A percentile compares a stretch with the other conserved stretches of the same genome.
phyloP scores from a whole-genome alignment of 1,284 basidiomycete genomes.

The Hypsizygus ulmarius region DNA sequence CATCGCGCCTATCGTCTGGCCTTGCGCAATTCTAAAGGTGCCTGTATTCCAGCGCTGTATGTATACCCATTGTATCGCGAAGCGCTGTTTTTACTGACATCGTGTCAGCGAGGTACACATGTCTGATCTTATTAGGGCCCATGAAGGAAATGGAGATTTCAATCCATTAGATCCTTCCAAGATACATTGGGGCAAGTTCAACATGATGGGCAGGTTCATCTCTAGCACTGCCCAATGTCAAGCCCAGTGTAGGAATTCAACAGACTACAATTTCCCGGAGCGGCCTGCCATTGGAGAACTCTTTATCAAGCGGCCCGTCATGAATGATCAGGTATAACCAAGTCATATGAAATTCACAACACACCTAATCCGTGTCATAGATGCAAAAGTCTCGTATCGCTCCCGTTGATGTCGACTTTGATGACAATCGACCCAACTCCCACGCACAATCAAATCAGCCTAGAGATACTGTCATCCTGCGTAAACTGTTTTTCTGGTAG shows the following conservation, averaged over 20 bases:
- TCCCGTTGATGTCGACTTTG: slow-evolving; percentile 43
- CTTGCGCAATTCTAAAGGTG: slow-evolving; percentile 73
- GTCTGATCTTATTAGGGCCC: slow-evolving; percentile 73
- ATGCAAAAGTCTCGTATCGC: slow-evolving; percentile 51
- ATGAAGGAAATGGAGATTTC: slow-evolving; percentile 72
- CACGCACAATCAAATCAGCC: slow-evolving; percentile 24
- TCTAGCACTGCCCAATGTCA: slow-evolving; percentile 68
- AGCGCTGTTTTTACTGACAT: slow-evolving; percentile 7
- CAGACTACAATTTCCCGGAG: slow-evolving; percentile 57
- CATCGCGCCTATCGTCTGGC: slow-evolving; percentile 81
- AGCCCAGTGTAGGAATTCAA: slow-evolving; percentile 58
- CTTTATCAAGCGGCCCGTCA: slow-evolving; percentile 50
- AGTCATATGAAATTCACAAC: neutral
- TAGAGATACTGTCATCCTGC: slow-evolving; percentile 38
- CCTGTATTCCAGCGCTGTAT: slow-evolving; percentile 79
- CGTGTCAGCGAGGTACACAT: slow-evolving; percentile 74
- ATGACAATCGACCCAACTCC: slow-evolving; percentile 35
- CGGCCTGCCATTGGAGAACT: slow-evolving; percentile 50
- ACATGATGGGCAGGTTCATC: slow-evolving; percentile 79
- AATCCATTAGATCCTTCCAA: slow-evolving; percentile 56
- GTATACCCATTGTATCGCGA: slow-evolving; percentile 25
- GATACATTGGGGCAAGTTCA: slow-evolving; percentile 86
- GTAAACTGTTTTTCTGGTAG: slow-evolving; percentile 45
- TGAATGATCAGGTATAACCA: slow-evolving; percentile 61
- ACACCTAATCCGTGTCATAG: slow-evolving; percentile 16